Base-by-base conservation (phyloP, 495 filamentous ascomycete genomes). In the Cudoniella acicularis region DNA sequence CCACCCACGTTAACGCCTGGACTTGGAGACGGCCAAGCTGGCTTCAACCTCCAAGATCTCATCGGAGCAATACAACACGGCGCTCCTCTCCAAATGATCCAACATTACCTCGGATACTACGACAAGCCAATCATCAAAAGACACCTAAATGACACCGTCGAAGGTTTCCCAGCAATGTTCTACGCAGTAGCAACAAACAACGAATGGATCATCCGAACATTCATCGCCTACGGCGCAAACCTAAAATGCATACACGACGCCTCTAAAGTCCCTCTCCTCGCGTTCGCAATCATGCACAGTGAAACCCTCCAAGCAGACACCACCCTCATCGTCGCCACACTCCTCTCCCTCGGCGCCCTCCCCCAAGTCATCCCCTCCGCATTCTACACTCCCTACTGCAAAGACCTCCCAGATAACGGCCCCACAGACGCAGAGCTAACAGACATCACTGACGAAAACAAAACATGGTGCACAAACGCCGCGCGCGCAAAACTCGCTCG, bases 131-230 rank as follows among this genome's bases (percentile, higher is more conserved):
- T 48, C 2, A 18, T 73, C 9, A 50, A 59, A 26, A 60, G 63
- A 3, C 22, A 65, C 1, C 64, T 78, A 25, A 74, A 74, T 43
- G 52, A 55, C 9, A 52, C 53, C 1, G 56, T 77, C 9, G 17
- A 57, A 11, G 75, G 72, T 8, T 70, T 69, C 45, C 74, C 77
- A 16, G 60, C 73, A 2, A 72, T 79, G 8, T 80, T 80, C 64
- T 80, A 70, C 25, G 69, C 67, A 2, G 75, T 74, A 11, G 77
- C 65, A 2, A 70, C 69, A 13, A 77, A 76, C 57, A 62, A 77
- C 30, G 67, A 68, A 3, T 55, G 60, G 11, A 57, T 74, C 13
- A 52, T 80, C 16, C 70, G 74, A 3, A 54, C 57, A 4, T 76
- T 68, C 63, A 64, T 70, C 2, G 57, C 65, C 9, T 63, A 65